A percentile compares a stretch with the other conserved stretches of the same genome.
Evolutionary conservation across 306 rosid genomes (phyloP).

Genomic region (Casuarina glauca): DNA sequence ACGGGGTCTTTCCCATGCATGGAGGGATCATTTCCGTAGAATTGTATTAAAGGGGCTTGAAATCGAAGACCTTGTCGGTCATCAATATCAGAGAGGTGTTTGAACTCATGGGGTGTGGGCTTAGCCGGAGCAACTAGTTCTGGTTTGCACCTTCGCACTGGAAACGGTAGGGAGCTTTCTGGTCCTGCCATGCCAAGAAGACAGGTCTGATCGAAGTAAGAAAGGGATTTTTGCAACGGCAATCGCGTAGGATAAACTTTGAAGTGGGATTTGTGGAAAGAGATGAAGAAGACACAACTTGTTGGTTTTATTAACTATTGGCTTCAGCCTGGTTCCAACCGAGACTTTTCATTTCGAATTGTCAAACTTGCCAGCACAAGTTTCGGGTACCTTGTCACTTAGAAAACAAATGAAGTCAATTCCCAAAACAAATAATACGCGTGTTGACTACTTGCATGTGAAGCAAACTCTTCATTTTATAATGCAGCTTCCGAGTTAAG

Average conservation of each 20-base stretch:
- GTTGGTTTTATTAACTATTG: too few species aligned
- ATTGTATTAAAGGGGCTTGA: constrained; percentile 38
- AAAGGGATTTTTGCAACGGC: not conserved
- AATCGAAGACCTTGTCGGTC: constrained; percentile 43
- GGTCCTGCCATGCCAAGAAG: not conserved
- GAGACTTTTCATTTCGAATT: too few species aligned
- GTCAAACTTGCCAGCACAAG: too few species aligned
- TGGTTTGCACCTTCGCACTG: constrained; percentile 27
- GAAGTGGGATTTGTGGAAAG: too few species aligned
- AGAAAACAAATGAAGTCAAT: too few species aligned
- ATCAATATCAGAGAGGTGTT: constrained; percentile 43
- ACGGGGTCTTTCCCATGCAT: constrained; percentile 38
- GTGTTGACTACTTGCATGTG: not conserved
- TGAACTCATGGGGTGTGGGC: constrained; percentile 33
- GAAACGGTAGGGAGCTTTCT: constrained; percentile 22
- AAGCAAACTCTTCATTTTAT: constrained; percentile 5
- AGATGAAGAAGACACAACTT: too few species aligned
- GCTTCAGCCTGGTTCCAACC: too few species aligned
- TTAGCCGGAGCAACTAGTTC: constrained; percentile 35
- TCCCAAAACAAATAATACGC: too few species aligned
- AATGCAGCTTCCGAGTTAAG: not conserved
- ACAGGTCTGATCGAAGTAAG: not conserved
- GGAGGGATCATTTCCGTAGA: constrained; percentile 30
- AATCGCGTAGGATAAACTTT: too few species aligned
- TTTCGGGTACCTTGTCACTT: too few species aligned